Base-by-base conservation (phyloP, 2,329 filamentous ascomycete species). In the Grosmannia clavigera region DNA sequence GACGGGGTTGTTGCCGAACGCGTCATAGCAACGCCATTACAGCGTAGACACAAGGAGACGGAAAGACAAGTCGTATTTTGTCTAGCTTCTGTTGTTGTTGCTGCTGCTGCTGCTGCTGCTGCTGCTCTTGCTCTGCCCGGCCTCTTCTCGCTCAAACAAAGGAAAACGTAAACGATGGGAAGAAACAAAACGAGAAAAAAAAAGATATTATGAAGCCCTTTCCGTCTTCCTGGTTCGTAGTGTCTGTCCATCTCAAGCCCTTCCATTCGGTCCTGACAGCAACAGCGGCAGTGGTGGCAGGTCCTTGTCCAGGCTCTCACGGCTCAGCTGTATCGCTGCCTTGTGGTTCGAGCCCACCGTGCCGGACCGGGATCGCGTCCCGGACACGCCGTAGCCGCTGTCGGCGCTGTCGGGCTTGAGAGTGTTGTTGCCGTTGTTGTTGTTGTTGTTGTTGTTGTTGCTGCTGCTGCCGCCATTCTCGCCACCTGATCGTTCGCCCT, bases 301-400 rank as follows among this genome's bases (percentile, higher is more conserved):
- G 12, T 77, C 76, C 71, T 86, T 86, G 65, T 85, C 80, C 52
- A 85, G 71, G 64, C 81, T 84, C 50, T 81, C 78, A 55, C 76
- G 77, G 69, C 80, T 81, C 61, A 81, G 66, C 62, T 70, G 72
- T 51, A 74, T 66, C 61, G 67, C 71, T 4, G 70, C 65, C 58
- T 68, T 70, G 33, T 66, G 64, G 19, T 66, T 70, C 27, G 68
- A 68, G 10, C 64, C 65, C 51, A 61, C 63, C 58, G 66, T 66
- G 61, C 60, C 66, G 60, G 63, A 65, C 60, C 58, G 65, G 51
- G 61, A 65, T 68, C 67, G 61, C 65, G 69, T 60, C 33, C 66
- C 60, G 14, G 61, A 65, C 48, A 72, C 73, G 25, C 72, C 75
- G 61, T 78, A 79, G 19, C 76, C 75, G 59, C 75, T 76, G 63